A percentile compares a stretch with the other conserved stretches of the same genome.
Conservation (phyloP, 2,329 filamentous ascomycete genomes). For the Colletotrichum paranaense region DNA sequence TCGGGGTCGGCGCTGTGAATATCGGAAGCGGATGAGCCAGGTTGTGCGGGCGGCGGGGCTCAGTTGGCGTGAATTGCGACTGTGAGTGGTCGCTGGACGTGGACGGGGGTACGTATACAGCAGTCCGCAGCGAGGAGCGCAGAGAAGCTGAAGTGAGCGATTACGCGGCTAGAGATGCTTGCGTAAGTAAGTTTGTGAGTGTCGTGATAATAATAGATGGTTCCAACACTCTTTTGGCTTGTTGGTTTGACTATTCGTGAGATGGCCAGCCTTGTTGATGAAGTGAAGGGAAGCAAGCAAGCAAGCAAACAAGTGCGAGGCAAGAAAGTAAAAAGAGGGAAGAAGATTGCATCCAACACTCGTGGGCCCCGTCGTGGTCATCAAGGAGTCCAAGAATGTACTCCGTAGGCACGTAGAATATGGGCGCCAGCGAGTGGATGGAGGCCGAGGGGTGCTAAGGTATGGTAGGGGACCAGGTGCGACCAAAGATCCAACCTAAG, state of each 20-base stretch:
- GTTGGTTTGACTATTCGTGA: neutral
- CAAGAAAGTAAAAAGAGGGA: neutral
- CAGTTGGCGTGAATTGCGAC: conserved; percentile 10
- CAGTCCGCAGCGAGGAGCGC: neutral
- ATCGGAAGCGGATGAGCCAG: conserved; percentile 19
- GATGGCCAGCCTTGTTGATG: neutral
- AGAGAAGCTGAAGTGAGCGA: neutral
- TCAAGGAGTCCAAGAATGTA: conserved; percentile 1
- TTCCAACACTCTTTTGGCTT: neutral
- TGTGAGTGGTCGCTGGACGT: neutral
- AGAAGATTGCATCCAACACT: conserved; percentile 5
- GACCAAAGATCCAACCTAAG: neutral
- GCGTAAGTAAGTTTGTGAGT: neutral
- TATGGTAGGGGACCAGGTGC: neutral
- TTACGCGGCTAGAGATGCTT: conserved; percentile 18
- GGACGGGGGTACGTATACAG: conserved; percentile 17
- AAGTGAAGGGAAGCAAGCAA: neutral
- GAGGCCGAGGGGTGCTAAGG: neutral
- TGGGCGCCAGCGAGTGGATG: neutral
- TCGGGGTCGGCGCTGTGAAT: conserved; percentile 14
- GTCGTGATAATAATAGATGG: neutral
- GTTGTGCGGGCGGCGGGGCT: conserved; percentile 16
- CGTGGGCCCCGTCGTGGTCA: conserved; percentile 14
- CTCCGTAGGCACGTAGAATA: too few species aligned
- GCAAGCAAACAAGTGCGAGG: neutral